Evolutionary conservation across 2,329 filamentous ascomycete genomes (phyloP).

Genomic region (Fusarium sp.): DNA sequence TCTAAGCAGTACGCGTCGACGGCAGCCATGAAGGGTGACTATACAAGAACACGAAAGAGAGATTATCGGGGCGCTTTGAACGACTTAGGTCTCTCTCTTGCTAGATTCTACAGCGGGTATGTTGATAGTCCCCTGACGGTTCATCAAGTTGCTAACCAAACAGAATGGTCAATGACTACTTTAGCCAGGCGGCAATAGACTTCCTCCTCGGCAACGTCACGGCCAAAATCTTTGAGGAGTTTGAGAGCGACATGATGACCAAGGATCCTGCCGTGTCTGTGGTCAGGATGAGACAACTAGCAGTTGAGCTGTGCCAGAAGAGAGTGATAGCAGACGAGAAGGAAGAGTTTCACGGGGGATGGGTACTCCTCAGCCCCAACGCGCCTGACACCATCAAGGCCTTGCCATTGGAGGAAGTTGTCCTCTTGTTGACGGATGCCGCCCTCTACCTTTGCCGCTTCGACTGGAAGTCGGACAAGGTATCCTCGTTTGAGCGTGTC

Average conservation of each 20-base stretch:
- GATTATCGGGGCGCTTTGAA: conserved; percentile 92
- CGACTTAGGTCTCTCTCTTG: conserved; percentile 89
- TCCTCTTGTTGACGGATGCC: conserved; percentile 85
- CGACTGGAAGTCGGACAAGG: conserved; percentile 95
- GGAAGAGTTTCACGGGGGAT: conserved; percentile 89
- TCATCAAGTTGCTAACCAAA: conserved; percentile 41
- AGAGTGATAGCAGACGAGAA: conserved; percentile 86
- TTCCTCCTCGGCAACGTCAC: conserved; percentile 92
- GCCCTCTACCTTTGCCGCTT: conserved; percentile 92
- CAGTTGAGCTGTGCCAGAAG: conserved; percentile 88
- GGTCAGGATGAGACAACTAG: conserved; percentile 84
- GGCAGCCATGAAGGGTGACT: conserved; percentile 95
- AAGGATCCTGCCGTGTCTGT: conserved; percentile 92
- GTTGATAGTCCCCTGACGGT: conserved; percentile 37
- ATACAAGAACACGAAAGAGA: conserved; percentile 89
- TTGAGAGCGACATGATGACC: conserved; percentile 92
- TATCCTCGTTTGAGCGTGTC: conserved; percentile 90
- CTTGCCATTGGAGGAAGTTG: conserved; percentile 86
- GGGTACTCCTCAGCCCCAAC: conserved; percentile 86
- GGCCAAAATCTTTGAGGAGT: conserved; percentile 89
- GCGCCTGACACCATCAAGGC: conserved; percentile 76
- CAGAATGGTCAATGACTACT: conserved; percentile 98
- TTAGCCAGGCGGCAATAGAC: conserved; percentile 94
- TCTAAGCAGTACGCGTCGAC: conserved; percentile 97
- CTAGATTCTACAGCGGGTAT: conserved; percentile 76